Evolutionary conservation across 352 stramenopile genomes (phyloP).

Genomic region (Thraustochytrium striatum): DNA sequence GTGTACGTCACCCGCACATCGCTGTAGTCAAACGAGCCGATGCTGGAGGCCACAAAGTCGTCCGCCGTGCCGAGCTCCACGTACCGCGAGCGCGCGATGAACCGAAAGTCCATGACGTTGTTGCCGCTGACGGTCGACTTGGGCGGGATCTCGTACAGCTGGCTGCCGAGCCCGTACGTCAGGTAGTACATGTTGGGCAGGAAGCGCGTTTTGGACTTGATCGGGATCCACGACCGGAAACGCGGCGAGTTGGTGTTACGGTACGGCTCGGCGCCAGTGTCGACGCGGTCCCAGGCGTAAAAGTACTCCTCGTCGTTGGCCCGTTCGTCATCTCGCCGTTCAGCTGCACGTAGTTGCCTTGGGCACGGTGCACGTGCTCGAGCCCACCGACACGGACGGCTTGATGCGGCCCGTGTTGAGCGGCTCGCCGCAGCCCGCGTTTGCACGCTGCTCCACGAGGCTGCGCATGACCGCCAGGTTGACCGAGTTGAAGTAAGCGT

Average conservation of each 20-base stretch:
- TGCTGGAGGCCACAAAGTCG: no score
- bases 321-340: not conserved
- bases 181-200: conserved; percentile 40
- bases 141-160: not conserved
- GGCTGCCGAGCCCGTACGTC: not conserved
- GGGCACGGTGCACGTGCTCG: not conserved
- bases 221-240: conserved; percentile 34
- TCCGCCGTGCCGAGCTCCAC: no score
- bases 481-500: not conserved
- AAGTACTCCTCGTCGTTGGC: not conserved
- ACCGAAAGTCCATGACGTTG: conserved; percentile 23
- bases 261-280: conserved; percentile 14
- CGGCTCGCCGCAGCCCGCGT: conserved; percentile 4
- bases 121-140: no score
- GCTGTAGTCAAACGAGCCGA: conserved; percentile 1
- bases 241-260: not conserved
- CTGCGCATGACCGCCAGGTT: no score
- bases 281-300: conserved; percentile 37
- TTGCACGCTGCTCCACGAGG: not conserved
- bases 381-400: not conserved
- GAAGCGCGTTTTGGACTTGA: conserved; percentile 14
- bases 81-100: conserved; percentile 1
- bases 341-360: conserved; percentile 31
- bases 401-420: not conserved
- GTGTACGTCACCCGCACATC: not conserved